Conservation (phyloP, 352 stramenopile genomes). For the Pythium guiyangense region DNA sequence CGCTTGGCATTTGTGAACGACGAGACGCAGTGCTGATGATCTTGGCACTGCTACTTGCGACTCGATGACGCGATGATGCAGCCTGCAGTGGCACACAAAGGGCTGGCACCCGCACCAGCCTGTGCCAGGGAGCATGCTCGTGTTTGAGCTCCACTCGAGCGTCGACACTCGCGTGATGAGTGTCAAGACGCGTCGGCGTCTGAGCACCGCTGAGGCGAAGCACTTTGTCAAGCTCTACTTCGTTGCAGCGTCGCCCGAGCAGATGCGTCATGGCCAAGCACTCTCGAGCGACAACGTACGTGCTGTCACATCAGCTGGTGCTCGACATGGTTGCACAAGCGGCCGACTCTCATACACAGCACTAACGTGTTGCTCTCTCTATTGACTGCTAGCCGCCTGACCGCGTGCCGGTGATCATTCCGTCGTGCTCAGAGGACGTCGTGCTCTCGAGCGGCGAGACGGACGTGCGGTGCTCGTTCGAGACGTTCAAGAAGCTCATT, state of each 20-base stretch:
- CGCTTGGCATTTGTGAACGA: not conserved
- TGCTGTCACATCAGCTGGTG: not conserved
- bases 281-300: slow-evolving; percentile 55
- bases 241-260: slow-evolving; percentile 54
- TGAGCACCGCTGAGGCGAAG: not conserved
- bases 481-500: slow-evolving; percentile 65
- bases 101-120: slow-evolving; percentile 74
- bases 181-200: slow-evolving; percentile 10
- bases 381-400: slow-evolving; percentile 38
- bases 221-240: slow-evolving; percentile 75
- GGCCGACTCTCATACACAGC: too few species aligned
- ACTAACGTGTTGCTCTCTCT: too few species aligned
- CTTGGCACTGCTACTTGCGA: not conserved
- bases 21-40: too few species aligned
- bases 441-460: too few species aligned
- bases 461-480: too few species aligned
- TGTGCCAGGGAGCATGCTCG: slow-evolving; percentile 66
- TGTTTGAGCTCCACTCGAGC: slow-evolving; percentile 66
- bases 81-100: slow-evolving; percentile 61
- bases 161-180: slow-evolving; percentile 18
- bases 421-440: slow-evolving; percentile 63
- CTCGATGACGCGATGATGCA: slow-evolving; percentile 8
- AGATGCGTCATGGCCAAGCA: slow-evolving; percentile 59
- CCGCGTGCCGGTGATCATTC: slow-evolving; percentile 59
- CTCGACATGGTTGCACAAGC: not conserved